Evolutionary conservation across 768 basidiomycete species (phyloP), one percentile per base, ranked within the genome.

Genomic region (Suillus bovinus): DNA sequence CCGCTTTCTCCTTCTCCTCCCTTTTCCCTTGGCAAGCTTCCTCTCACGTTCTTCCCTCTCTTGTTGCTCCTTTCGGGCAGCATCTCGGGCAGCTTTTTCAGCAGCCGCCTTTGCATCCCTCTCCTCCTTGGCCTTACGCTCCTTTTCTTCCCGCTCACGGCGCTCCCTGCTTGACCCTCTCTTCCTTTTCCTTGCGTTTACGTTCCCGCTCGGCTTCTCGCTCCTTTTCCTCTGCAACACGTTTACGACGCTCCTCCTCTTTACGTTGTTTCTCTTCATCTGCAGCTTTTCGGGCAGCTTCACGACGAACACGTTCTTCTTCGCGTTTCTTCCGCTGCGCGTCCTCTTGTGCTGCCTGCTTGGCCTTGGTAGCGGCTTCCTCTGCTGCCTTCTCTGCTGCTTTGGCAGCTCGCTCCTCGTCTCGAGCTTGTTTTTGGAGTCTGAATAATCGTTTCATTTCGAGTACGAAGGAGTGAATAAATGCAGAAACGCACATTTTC

Each of bases 401-500:
- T 67, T 86, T 86, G 24, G 82, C 84, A 9, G 93, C 92, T 63
- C 86, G 86, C 76, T 96, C 95, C 72, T 94, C 93, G 64, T 99
- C 97, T 72, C 96, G 96, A 47, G 89, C 91, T 66, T 85, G 81
- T 76, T 96, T 97, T 79, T 97, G 95, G 74, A 85, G 86, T 79
- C 96, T 98, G 44, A 57, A 64, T 59, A 29, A 36, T 31, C 27
- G 2, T 16, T 54, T 55, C 56, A 56, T 64, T 22, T 47, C 47
- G 55, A 34, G 56, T 39, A 62, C 8, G 33, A 60, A 27, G 9
- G 57, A 17, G 27, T 22, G 58, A 34, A 27, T 29, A 20, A 70
- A 64, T 11, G 70, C 82, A 54, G 52, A 66, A 60, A 71, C 81
- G 59, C 68, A 96, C 95, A 81, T 88, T 84, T 94, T 95, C 81